A percentile compares a stretch with the other conserved stretches of the same genome.
phyloP scores from a whole-genome alignment of 2,329 filamentous ascomycete species.

The Cucurbitaria berberidis region DNA sequence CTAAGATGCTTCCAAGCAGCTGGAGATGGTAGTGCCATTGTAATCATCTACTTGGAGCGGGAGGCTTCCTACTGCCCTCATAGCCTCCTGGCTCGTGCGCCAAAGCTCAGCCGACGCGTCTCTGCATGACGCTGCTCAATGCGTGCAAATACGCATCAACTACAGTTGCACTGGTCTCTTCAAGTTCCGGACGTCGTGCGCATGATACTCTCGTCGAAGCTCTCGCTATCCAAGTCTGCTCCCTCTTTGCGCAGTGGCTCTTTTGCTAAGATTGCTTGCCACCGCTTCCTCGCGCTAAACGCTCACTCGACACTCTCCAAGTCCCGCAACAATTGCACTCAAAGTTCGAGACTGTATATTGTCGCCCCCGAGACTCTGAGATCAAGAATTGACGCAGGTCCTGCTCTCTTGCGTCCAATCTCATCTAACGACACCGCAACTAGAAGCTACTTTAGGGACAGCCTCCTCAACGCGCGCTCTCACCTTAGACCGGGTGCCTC shows the following conservation, averaged over 20 bases:
- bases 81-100: too few species aligned
- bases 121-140: conserved; percentile 3
- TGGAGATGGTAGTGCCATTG: too few species aligned
- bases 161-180: neutral
- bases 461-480: conserved; percentile 4
- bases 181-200: too few species aligned
- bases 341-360: too few species aligned
- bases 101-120: conserved; percentile 11
- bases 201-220: neutral
- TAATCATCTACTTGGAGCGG: too few species aligned
- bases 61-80: too few species aligned
- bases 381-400: neutral
- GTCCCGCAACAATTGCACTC: neutral
- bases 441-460: neutral
- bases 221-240: too few species aligned
- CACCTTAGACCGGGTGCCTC: neutral
- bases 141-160: neutral
- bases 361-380: neutral
- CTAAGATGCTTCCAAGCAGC: too few species aligned
- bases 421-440: neutral
- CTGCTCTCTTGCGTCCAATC: neutral
- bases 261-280: neutral
- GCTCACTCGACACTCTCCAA: neutral
- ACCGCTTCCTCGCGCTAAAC: conserved; percentile 3
- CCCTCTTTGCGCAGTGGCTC: conserved; percentile 3